Conservation (phyloP, 1,284 basidiomycete species). For the Marasmius oreades region DNA sequence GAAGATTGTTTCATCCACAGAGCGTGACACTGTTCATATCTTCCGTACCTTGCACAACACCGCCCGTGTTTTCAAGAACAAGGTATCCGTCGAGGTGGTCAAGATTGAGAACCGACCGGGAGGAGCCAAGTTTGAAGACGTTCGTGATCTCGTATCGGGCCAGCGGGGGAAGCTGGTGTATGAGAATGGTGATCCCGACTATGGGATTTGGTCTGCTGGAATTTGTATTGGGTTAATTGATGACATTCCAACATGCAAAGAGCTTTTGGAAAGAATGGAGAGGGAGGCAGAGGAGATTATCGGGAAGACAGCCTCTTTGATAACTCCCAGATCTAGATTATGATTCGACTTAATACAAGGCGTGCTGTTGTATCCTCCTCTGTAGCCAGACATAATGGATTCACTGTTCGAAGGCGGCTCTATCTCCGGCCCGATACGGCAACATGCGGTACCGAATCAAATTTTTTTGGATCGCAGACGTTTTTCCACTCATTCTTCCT, state of each 20-base stretch:
- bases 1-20: slow-evolving; percentile 79
- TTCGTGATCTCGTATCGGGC: slow-evolving; percentile 82
- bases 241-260: slow-evolving; percentile 84
- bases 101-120: slow-evolving; percentile 75
- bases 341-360: slow-evolving; percentile 21
- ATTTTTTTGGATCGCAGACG: not conserved
- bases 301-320: slow-evolving; percentile 41
- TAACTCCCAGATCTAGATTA: slow-evolving; percentile 42
- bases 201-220: slow-evolving; percentile 88
- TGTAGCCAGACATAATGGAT: too few species aligned
- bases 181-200: slow-evolving; percentile 81
- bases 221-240: slow-evolving; percentile 80
- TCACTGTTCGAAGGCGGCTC: not conserved
- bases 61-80: slow-evolving; percentile 87
- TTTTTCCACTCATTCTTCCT: not conserved
- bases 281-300: slow-evolving; percentile 76
- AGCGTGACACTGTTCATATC: slow-evolving; percentile 85
- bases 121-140: slow-evolving; percentile 86
- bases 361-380: not conserved
- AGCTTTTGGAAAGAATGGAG: slow-evolving; percentile 70
- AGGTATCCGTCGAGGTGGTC: slow-evolving; percentile 78
- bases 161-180: slow-evolving; percentile 77
- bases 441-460: too few species aligned
- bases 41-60: slow-evolving; percentile 85
- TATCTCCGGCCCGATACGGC: not conserved